Conservation (phyloP, 495 filamentous ascomycete species). For the Terfezia claveryi region DNA sequence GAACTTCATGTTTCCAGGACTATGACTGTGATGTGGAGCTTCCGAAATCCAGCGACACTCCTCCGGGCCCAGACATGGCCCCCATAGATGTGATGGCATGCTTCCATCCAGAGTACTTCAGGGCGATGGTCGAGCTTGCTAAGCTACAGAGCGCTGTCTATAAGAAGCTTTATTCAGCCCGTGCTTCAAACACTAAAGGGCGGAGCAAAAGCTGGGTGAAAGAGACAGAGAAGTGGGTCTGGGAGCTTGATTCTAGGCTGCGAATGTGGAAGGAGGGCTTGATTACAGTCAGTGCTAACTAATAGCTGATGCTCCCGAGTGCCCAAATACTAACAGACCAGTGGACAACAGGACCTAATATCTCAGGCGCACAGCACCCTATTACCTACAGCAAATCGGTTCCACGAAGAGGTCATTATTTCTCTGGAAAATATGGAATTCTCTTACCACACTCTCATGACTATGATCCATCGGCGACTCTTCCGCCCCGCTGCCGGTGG, state of each 20-base stretch:
- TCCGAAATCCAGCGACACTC: neutral
- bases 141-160: slow-evolving; percentile 17
- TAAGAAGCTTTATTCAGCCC: slow-evolving; percentile 14
- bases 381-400: too few species aligned
- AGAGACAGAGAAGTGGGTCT: slow-evolving; percentile 10
- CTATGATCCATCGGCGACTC: neutral
- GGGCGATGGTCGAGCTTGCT: slow-evolving; percentile 10
- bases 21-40: slow-evolving; percentile 6
- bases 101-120: slow-evolving; percentile 1
- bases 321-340: too few species aligned
- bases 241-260: slow-evolving; percentile 9
- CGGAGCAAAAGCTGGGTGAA: neutral
- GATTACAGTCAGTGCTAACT: too few species aligned
- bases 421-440: neutral
- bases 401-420: neutral
- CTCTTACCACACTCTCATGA: neutral
- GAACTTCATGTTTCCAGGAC: slow-evolving; percentile 15
- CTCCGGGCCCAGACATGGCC: neutral
- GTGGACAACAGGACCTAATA: too few species aligned
- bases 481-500: neutral
- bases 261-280: slow-evolving; percentile 8
- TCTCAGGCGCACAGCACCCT: too few species aligned
- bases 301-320: too few species aligned
- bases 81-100: neutral
- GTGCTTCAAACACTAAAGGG: slow-evolving; percentile 3